These are phyloP conservation scores for Vachellia pachyceras DNA, from an alignment of 306 rosid species.

Conservation along the genomic window DNA sequence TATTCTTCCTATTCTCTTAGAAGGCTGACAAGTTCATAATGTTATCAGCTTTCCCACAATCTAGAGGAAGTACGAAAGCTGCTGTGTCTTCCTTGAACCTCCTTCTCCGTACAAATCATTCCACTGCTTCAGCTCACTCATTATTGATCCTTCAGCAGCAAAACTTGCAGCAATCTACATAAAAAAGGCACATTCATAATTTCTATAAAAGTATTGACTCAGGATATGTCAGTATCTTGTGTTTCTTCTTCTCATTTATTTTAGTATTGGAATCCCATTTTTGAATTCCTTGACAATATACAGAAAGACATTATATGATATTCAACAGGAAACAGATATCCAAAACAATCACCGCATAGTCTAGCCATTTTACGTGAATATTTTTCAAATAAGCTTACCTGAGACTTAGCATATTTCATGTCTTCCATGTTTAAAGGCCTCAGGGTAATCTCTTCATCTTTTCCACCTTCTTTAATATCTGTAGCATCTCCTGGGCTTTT, in stretches of 20 bases:
- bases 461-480: conserved; percentile 53
- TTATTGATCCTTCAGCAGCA: conserved; percentile 69
- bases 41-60: conserved; percentile 12
- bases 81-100: conserved; percentile 84
- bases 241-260: too few relatives aligned
- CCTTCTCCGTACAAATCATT: conserved; percentile 80
- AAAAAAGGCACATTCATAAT: not conserved
- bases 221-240: not conserved
- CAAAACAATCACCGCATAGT: not conserved
- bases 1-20: conserved; percentile 11
- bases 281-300: not conserved
- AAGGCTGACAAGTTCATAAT: conserved; percentile 21
- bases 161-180: conserved; percentile 80
- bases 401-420: conserved; percentile 80
- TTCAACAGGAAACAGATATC: conserved; percentile 1
- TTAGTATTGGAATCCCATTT: not conserved
- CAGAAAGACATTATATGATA: not conserved
- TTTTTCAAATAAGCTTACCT: conserved; percentile 48
- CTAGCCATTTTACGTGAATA: conserved; percentile 17
- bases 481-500: conserved; percentile 54
- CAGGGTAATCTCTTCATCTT: conserved; percentile 57
- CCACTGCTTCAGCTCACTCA: conserved; percentile 83
- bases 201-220: not conserved
- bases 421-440: conserved; percentile 84
- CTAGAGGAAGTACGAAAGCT: conserved; percentile 75